Evolutionary conservation across 352 stramenopile species (phyloP), one percentile per base, ranked within the genome.

Genomic region (Aphanomyces cochlioides): DNA sequence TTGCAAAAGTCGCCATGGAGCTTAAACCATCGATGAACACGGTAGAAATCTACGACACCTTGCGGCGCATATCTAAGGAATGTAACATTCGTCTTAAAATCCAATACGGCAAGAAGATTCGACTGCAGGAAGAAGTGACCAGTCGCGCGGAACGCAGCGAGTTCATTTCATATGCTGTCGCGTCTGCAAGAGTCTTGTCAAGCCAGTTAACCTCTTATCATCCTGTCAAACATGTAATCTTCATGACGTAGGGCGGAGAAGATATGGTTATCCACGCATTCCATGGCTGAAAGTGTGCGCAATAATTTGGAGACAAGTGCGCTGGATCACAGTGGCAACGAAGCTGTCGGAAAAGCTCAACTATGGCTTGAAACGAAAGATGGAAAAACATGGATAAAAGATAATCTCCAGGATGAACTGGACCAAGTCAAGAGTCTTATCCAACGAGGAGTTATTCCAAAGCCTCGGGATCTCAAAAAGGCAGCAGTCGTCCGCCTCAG

Each of bases 301-400:
- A 77, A 79, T 37, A 53, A 69, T 0, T 72, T 75, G 4, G 83
- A 90, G 69, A 53, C 72, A 6, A 72, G 75, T n/a, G 39, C 79
- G 47, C 73, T 80, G 7, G 60, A 59, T 0, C 47, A 57, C 3
- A 72, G 72, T 7, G 69, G 21, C 0, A 59, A 83, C 3, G 53
- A 59, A 5, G 78, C 78, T 1, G 40, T 60, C 0, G 39, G 67
- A 7, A 53, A 59, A 5, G 80, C 80, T 21, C 68, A 77, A 7
- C 64, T 85, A n/a, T 90, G 82, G 83, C 73, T 92, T 5, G 78
- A 86, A 17, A 79, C 78, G 3, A 90, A 88, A 53, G 82, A 90
- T 0, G 85, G 80, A 53, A 87, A 89, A 57, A 66, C 57, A 37
- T 89, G 79, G 47, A 28, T 88, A 7, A 90, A 90, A 74, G 82